Base-by-base conservation (phyloP, 2,329 filamentous ascomycete species). In the Chaetomium sp. region DNA sequence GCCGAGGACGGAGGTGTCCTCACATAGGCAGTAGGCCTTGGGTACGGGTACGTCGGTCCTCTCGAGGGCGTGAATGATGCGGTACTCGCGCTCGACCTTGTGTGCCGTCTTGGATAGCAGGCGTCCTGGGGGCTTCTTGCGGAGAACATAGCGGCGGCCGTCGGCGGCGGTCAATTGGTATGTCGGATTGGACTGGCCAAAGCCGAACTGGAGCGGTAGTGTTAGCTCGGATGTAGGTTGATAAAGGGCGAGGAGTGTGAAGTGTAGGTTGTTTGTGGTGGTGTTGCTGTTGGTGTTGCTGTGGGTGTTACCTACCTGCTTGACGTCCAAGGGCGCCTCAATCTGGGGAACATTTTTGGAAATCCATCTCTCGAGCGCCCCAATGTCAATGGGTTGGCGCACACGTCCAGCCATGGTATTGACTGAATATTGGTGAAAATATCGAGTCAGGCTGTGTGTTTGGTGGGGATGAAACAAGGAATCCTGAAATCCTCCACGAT, bases 61-160 rank as follows among this genome's bases (percentile, higher is more conserved):
- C 61, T 70, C 61, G 35, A 98, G 84, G 2, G 94, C 93, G 75
- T 91, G 87, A 74, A 98, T 90, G 74, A 98, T 90, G 73, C 90
- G 88, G 80, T 95, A 95, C 79, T 99, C 95, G 72, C 95, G 90
- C 80, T 99, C 95, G 73, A 99, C 94, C 77, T 94, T 91, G 81
- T 99, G 95, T 10, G 95, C 95, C 2, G 94, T 94, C 80, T 93
- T 92, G 72, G 92, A 97, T 57, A 98, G 84, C 47, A 99, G 88
- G 79, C 90, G 88, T 69, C 95, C 95, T n/a, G 95, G 94, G 0
- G 95, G 95, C 80, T 98, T 98, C 85, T 99, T 98, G 76, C 95
- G 92, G 81, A 98, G 85, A 38, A 99, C 95, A 79, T 89, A 97
- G 74, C 88, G 87, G 70, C 81, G 77, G 59, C 88, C 87, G 74